phyloP scores from a whole-genome alignment of 345 rosid species.

The Barbarea vulgaris region DNA sequence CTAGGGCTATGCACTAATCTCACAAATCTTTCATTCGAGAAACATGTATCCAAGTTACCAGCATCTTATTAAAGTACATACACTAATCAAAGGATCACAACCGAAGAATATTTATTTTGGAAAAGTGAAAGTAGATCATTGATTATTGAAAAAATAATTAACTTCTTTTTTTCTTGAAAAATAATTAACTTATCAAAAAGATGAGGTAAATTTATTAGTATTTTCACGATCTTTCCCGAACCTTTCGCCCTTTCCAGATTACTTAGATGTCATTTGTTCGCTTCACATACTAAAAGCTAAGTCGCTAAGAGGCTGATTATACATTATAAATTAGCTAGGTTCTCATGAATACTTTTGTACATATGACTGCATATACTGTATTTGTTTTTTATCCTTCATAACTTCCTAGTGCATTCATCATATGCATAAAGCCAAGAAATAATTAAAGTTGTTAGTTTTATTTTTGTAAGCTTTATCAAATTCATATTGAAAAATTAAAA shows the following conservation, averaged over 20 bases:
- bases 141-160: neutral
- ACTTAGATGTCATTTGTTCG: neutral
- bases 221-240: slow-evolving; percentile 23
- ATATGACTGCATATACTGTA: neutral
- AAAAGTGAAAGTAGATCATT: slow-evolving; percentile 1
- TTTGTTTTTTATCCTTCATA: neutral
- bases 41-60: slow-evolving; percentile 38
- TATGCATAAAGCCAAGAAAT: neutral
- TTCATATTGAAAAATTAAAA: neutral
- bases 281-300: slow-evolving; percentile 18
- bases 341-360: neutral
- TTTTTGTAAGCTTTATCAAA: neutral
- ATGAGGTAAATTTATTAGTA: neutral
- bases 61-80: slow-evolving; percentile 30
- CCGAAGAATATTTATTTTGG: slow-evolving; percentile 13
- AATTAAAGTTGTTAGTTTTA: neutral
- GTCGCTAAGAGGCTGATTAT: slow-evolving; percentile 1
- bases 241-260: slow-evolving; percentile 10
- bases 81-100: slow-evolving; percentile 24
- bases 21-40: slow-evolving; percentile 27
- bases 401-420: neutral
- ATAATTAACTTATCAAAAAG: neutral
- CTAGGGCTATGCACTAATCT: slow-evolving; percentile 26
- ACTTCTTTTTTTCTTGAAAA: too few relatives aligned
- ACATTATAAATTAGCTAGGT: neutral